Base-by-base conservation (phyloP, 257 asterid species). In the Paraleonurus japonicus region DNA sequence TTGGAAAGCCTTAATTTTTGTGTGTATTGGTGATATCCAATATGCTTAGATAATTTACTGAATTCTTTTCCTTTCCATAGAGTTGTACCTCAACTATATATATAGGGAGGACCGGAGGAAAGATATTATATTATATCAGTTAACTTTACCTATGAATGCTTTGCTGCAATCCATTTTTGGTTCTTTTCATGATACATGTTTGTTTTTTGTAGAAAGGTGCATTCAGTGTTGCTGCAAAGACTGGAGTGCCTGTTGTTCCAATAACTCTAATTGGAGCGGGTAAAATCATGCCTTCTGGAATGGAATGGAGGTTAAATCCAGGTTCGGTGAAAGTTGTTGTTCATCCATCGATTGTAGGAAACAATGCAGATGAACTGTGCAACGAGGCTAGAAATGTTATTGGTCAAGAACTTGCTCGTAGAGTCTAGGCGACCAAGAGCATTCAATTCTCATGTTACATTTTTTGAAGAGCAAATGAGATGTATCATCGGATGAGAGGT, bases 211-310 rank as follows among this genome's bases (percentile, higher is more conserved):
- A 95, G 99, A 95, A 92, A 92, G 99, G 99, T 69, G 99, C 99
- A 4, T 89, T 95, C 76, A 89, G 88, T 16, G 80, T 95, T 35
- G 98, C 98, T 72, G 89, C 85, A 19, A 95, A 92, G 85, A 87
- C 92, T 2, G 89, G 93, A 73, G 97, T 87, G 61, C 96, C 98
- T 0, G 84, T 95, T 15, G 83, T 95, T 76, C 99, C 99, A 15
- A 89, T 95, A 27, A 84, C 93, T 50, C 95, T 95, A 19, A 70
- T 81, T 17, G 98, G 98, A 60, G 92, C 99, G 0, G 99, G 99
- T 20, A 74, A 79, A 63, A 92, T 95, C 59, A 95, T 95, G 98
- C 98, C 99, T 60, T 72, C 93, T 41, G 99, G 99, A 77, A 74
- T 63, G 86, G 99, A 95, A 85, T 74, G 88, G 69, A 81, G 63